phyloP scores from a whole-genome alignment of 768 basidiomycete genomes.

The Rhizopogon vesiculosus region DNA sequence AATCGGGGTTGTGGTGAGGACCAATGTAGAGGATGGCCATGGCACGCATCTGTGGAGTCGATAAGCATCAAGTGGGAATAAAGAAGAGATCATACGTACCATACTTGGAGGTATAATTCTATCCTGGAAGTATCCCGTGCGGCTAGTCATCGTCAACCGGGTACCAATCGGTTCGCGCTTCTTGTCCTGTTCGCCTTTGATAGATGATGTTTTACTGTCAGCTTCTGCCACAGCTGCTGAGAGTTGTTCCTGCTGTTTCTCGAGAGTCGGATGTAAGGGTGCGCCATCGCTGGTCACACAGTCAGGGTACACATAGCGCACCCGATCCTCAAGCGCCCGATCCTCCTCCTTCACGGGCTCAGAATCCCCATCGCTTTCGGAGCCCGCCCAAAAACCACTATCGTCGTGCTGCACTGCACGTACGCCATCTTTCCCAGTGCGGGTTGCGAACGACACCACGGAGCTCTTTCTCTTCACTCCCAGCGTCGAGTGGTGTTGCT shows the following conservation, averaged over 20 bases:
- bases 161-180: conserved; percentile 71
- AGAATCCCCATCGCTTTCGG: conserved; percentile 44
- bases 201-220: conserved; percentile 38
- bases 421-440: neutral
- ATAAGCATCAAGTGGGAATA: neutral
- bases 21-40: conserved; percentile 99
- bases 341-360: conserved; percentile 61
- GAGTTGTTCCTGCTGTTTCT: conserved; percentile 48
- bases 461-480: conserved; percentile 25
- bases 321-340: conserved; percentile 69
- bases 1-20: conserved; percentile 90
- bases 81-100: conserved; percentile 49
- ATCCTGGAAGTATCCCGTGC: conserved; percentile 92
- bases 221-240: conserved; percentile 49
- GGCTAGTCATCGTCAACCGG: conserved; percentile 90
- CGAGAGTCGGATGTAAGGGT: conserved; percentile 31
- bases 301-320: conserved; percentile 49
- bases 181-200: conserved; percentile 22
- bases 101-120: conserved; percentile 92
- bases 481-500: conserved; percentile 12
- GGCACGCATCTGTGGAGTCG: conserved; percentile 86
- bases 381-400: conserved; percentile 48
- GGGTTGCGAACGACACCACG: conserved; percentile 16
- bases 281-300: conserved; percentile 6
- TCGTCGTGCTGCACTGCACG: conserved; percentile 29